Conservation (phyloP, 2,329 filamentous ascomycete species). For the Calonectria naviculata region DNA sequence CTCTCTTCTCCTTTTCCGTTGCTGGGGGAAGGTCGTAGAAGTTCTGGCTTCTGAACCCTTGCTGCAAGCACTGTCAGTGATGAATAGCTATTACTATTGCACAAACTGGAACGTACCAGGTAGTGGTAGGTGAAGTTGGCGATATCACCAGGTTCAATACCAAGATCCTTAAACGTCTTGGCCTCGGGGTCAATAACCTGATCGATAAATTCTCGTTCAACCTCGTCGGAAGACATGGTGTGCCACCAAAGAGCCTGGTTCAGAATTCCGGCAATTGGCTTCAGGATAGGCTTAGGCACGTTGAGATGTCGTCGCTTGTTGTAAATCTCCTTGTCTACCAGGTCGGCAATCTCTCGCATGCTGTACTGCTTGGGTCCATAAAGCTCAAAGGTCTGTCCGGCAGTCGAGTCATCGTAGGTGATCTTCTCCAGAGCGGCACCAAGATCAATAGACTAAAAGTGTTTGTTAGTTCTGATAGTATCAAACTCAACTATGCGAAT, state of each 20-base stretch:
- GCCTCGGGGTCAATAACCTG: constrained; percentile 90
- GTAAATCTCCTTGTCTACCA: constrained; percentile 93
- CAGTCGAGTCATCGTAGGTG: constrained; percentile 90
- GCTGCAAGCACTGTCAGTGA: constrained; percentile 59
- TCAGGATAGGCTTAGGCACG: constrained; percentile 82
- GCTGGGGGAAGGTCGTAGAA: constrained; percentile 95
- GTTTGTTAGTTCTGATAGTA: neutral
- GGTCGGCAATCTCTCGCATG: constrained; percentile 83
- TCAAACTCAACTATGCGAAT: neutral
- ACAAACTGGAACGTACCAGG: constrained; percentile 70
- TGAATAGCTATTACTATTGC: neutral
- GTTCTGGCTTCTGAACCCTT: constrained; percentile 88
- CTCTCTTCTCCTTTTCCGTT: constrained; percentile 92
- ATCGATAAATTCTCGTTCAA: constrained; percentile 93
- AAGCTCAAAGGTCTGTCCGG: constrained; percentile 91
- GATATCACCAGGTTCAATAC: constrained; percentile 89
- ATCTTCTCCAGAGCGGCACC: constrained; percentile 90
- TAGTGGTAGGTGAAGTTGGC: constrained; percentile 93
- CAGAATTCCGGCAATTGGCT: constrained; percentile 78
- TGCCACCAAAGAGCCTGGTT: constrained; percentile 94
- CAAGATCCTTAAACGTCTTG: constrained; percentile 95
- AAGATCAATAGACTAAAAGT: constrained; percentile 83
- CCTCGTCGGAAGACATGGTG: constrained; percentile 82
- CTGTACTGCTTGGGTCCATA: constrained; percentile 95
- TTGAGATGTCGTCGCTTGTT: constrained; percentile 93